These are phyloP conservation scores for Crataegus laevigata DNA, from an alignment of 306 rosid species.

Conservation along the genomic window DNA sequence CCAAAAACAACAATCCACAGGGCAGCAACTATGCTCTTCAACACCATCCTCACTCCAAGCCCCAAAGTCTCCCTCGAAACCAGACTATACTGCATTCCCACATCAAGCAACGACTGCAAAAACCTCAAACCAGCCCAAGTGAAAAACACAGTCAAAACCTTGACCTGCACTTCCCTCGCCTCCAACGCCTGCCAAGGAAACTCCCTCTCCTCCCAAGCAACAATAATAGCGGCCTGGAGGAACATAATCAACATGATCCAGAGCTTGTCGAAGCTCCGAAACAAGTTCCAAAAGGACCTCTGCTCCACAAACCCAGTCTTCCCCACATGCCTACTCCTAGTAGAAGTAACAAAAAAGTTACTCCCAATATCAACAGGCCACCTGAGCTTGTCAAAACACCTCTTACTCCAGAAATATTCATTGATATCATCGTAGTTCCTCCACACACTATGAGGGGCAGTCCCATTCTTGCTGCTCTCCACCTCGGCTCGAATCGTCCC, in stretches of 20 bases:
- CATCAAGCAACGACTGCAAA: slow-evolving; percentile 69
- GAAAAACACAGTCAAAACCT: slow-evolving; percentile 58
- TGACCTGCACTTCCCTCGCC: slow-evolving; percentile 51
- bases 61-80: slow-evolving; percentile 73
- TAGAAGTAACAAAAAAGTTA: slow-evolving; percentile 54
- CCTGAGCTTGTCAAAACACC: slow-evolving; percentile 82
- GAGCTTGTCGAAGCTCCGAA: slow-evolving; percentile 76
- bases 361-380: slow-evolving; percentile 85
- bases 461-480: slow-evolving; percentile 63
- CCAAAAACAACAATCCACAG: slow-evolving; percentile 62
- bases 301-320: slow-evolving; percentile 97
- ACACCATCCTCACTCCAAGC: slow-evolving; percentile 71
- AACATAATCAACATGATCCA: slow-evolving; percentile 82
- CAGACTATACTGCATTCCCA: slow-evolving; percentile 70
- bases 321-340: slow-evolving; percentile 62
- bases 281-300: slow-evolving; percentile 88
- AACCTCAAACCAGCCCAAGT: slow-evolving; percentile 87
- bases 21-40: slow-evolving; percentile 71
- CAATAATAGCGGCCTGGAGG: slow-evolving; percentile 81
- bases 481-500: slow-evolving; percentile 76
- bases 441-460: slow-evolving; percentile 83
- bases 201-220: slow-evolving; percentile 63
- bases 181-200: slow-evolving; percentile 65
- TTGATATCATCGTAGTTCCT: slow-evolving; percentile 90
- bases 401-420: slow-evolving; percentile 84